phyloP scores from a whole-genome alignment of 2,329 filamentous ascomycete species.

The Exserohilum rostratum region DNA sequence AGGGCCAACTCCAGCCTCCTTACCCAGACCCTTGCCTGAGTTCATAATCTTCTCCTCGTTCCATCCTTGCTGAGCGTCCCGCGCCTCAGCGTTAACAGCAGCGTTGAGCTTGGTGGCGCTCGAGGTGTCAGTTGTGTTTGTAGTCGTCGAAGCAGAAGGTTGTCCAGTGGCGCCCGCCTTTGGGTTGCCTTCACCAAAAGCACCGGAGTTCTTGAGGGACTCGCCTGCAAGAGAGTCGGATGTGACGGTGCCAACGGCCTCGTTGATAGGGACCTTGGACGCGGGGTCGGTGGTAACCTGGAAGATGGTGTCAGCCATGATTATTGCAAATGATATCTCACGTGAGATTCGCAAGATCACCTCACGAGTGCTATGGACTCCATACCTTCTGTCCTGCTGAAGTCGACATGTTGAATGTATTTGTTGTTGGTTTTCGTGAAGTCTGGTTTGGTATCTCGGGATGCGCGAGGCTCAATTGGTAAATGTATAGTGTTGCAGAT shows the following conservation, averaged over 20 bases:
- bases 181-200: constrained; percentile 65
- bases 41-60: constrained; percentile 49
- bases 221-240: constrained; percentile 78
- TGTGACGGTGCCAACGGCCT: constrained; percentile 68
- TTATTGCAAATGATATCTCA: neutral
- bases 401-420: constrained; percentile 15
- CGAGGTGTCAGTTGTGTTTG: constrained; percentile 63
- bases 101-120: constrained; percentile 58
- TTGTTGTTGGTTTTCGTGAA: too few relatives aligned
- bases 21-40: constrained; percentile 47
- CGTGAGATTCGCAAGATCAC: too few relatives aligned
- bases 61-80: constrained; percentile 52
- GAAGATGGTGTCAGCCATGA: constrained; percentile 6
- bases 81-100: constrained; percentile 53
- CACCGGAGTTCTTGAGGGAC: constrained; percentile 65
- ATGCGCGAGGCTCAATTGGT: neutral
- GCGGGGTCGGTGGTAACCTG: constrained; percentile 58
- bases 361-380: too few relatives aligned
- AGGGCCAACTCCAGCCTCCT: constrained; percentile 43
- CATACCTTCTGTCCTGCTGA: constrained; percentile 31
- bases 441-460: neutral
- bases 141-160: constrained; percentile 59
- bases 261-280: constrained; percentile 57
- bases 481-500: neutral
- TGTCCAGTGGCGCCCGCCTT: constrained; percentile 58